phyloP scores from a whole-genome alignment of 345 rosid species.

The Acer saccharum region DNA sequence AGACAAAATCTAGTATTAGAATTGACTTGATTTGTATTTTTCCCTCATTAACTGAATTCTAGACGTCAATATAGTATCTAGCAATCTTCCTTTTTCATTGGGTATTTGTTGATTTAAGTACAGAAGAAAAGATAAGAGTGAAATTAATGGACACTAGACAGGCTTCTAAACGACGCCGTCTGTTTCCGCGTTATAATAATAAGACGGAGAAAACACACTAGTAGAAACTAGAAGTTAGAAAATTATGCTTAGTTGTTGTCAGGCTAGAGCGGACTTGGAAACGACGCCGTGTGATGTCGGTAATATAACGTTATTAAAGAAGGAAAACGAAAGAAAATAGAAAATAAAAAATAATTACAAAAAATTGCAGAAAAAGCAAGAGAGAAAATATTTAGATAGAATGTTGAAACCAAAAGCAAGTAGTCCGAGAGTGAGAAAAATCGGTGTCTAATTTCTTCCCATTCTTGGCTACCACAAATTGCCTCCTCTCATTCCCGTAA shows the following conservation, averaged over 20 bases:
- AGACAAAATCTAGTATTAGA: neutral
- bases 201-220: neutral
- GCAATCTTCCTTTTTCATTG: too few species aligned
- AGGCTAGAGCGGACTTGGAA: neutral
- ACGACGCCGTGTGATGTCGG: constrained; percentile 24
- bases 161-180: neutral
- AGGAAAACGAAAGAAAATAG: neutral
- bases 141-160: too few species aligned
- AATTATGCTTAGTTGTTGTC: neutral
- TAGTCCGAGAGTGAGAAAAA: neutral
- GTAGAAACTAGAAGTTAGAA: too few species aligned
- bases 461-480: neutral
- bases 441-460: neutral
- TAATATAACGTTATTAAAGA: neutral
- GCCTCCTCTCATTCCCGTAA: neutral
- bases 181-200: neutral
- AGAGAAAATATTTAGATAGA: neutral
- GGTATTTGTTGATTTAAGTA: too few species aligned
- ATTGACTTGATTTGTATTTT: neutral
- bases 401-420: neutral
- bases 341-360: too few species aligned
- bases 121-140: too few species aligned
- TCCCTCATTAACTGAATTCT: too few species aligned
- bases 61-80: too few species aligned
- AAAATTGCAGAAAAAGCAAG: too few species aligned